Conservation (phyloP, 805 yeast species). For the Pichia deserticola region DNA sequence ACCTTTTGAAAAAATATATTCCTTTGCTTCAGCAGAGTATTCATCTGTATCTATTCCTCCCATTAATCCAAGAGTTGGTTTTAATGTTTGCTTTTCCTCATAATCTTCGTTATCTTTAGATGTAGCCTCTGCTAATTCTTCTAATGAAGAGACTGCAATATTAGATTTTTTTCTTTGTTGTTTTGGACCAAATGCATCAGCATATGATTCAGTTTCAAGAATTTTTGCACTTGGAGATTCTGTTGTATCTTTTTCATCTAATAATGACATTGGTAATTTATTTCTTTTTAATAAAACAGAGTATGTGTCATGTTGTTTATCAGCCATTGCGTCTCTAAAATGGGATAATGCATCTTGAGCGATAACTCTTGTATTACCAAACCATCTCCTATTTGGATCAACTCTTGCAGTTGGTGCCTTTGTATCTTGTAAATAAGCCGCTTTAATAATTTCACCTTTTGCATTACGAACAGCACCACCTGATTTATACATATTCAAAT, state of each 20-base stretch:
- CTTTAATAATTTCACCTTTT: constrained; percentile 77
- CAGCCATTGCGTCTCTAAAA: constrained; percentile 91
- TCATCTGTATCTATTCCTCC: constrained; percentile 69
- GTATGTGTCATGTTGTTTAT: constrained; percentile 70
- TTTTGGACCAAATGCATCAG: constrained; percentile 86
- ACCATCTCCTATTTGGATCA: constrained; percentile 96
- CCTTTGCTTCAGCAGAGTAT: constrained; percentile 85
- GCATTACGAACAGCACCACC: constrained; percentile 86
- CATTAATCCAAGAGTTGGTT: constrained; percentile 73
- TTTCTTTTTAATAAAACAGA: constrained; percentile 84
- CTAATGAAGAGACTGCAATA: constrained; percentile 64
- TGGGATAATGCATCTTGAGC: constrained; percentile 94
- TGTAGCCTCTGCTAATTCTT: constrained; percentile 62
- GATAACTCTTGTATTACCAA: constrained; percentile 94
- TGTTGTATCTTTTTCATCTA: constrained; percentile 76
- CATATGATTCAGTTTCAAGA: constrained; percentile 80
- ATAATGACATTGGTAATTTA: constrained; percentile 89
- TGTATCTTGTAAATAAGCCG: constrained; percentile 82
- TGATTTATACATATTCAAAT: constrained; percentile 84
- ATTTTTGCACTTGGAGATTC: constrained; percentile 75
- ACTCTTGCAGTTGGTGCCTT: constrained; percentile 88
- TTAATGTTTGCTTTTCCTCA: constrained; percentile 71
- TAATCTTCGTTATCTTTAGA: constrained; percentile 48
- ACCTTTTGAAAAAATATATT: constrained; percentile 92
- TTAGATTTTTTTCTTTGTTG: constrained; percentile 90